A percentile compares a stretch with the other conserved stretches of the same genome.
These are phyloP conservation scores for Amanita pallidorosea DNA, from an alignment of 768 basidiomycete species.

Conservation along the genomic window DNA sequence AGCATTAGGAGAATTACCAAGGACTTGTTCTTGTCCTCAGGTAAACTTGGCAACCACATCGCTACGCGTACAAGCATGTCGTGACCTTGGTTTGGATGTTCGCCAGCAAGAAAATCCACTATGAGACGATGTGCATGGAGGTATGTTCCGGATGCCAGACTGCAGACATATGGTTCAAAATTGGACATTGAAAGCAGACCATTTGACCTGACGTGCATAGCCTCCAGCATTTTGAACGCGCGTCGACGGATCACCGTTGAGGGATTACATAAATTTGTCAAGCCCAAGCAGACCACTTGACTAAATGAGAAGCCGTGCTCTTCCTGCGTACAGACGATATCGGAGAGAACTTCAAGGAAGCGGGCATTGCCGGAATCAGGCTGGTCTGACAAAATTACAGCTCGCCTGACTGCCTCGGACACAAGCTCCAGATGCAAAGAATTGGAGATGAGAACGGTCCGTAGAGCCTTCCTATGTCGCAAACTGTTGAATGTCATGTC, in stretches of 20 bases:
- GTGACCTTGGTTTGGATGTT: slow-evolving; percentile 56
- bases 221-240: slow-evolving; percentile 70
- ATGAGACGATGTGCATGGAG: slow-evolving; percentile 71
- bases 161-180: slow-evolving; percentile 65
- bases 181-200: slow-evolving; percentile 60
- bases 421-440: slow-evolving; percentile 45
- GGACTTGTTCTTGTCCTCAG: slow-evolving; percentile 34
- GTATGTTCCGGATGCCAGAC: slow-evolving; percentile 66
- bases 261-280: slow-evolving; percentile 79
- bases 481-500: not conserved
- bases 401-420: slow-evolving; percentile 56
- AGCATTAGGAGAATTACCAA: slow-evolving; percentile 49
- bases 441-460: slow-evolving; percentile 51
- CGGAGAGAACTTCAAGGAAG: slow-evolving; percentile 74
- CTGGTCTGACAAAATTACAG: slow-evolving; percentile 49
- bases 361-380: slow-evolving; percentile 44
- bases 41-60: slow-evolving; percentile 59
- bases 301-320: slow-evolving; percentile 58
- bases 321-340: slow-evolving; percentile 46
- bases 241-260: slow-evolving; percentile 51
- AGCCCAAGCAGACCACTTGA: slow-evolving; percentile 65
- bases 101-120: slow-evolving; percentile 68
- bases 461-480: slow-evolving; percentile 59
- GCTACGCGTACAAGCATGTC: slow-evolving; percentile 63
- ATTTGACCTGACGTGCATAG: slow-evolving; percentile 56